Conservation (phyloP, 164 flowering plant species). For the Chloranthus sessilifolius region DNA sequence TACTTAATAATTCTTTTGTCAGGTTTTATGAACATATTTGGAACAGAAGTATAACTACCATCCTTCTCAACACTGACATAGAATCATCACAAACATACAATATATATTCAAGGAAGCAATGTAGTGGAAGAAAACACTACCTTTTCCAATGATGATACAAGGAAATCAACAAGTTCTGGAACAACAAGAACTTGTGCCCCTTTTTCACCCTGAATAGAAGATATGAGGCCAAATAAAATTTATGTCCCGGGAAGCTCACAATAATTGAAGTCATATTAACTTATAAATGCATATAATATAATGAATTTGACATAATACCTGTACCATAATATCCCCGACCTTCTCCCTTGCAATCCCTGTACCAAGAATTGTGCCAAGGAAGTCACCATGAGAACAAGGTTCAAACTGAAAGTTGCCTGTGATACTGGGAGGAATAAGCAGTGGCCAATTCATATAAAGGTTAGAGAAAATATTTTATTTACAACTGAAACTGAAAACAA, state of each 20-base stretch:
- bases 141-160: slow-evolving; percentile 63
- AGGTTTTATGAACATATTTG: no score
- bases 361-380: slow-evolving; percentile 93
- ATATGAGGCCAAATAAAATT: not conserved
- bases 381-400: slow-evolving; percentile 90
- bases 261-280: not conserved
- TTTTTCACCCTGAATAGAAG: slow-evolving; percentile 51
- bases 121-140: no score
- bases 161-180: slow-evolving; percentile 79
- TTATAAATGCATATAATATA: not conserved
- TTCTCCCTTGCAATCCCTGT: slow-evolving; percentile 87
- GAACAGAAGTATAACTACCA: no score
- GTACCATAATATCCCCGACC: slow-evolving; percentile 86
- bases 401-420: slow-evolving; percentile 82
- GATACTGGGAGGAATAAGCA: slow-evolving; percentile 43
- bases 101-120: not conserved
- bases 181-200: slow-evolving; percentile 85
- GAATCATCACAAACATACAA: no score
- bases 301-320: slow-evolving; percentile 36
- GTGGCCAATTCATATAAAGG: not conserved
- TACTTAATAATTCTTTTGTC: no score
- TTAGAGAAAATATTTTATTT: no score
- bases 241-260: slow-evolving; percentile 2
- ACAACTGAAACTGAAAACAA: slow-evolving; percentile 2
- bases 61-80: no score